phyloP scores from a whole-genome alignment of 176 grass and related monocot species.

The Tillandsia fasciculata region DNA sequence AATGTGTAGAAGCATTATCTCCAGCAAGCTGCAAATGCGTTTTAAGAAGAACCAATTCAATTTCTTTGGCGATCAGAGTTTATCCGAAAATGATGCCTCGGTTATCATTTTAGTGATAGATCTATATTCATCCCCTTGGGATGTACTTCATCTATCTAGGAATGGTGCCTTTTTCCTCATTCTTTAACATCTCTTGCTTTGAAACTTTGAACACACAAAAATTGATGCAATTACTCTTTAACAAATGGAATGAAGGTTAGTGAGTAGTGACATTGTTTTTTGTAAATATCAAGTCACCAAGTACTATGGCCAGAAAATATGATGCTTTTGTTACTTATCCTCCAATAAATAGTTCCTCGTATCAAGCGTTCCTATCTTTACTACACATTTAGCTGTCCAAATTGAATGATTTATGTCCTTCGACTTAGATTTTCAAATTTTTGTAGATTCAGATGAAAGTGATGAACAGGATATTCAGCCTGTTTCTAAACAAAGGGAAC shows the following conservation, averaged over 20 bases:
- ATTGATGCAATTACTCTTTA: too few species aligned
- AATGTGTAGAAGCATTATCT: background rate
- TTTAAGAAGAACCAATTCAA: background rate
- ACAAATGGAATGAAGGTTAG: too few species aligned
- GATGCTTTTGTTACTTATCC: background rate
- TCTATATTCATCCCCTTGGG: background rate
- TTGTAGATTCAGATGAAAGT: slow-evolving; percentile 33
- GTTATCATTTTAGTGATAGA: background rate
- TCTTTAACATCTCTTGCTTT: background rate
- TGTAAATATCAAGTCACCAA: background rate
- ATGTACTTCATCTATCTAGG: background rate
- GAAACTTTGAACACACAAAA: too few species aligned
- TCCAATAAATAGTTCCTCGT: background rate
- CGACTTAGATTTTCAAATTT: slow-evolving; percentile 13
- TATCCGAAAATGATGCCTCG: background rate
- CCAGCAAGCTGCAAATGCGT: background rate
- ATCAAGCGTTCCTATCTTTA: background rate
- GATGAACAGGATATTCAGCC: slow-evolving; percentile 24
- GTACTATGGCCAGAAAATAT: background rate
- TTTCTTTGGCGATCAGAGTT: background rate
- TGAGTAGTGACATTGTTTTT: too few species aligned
- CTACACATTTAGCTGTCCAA: background rate
- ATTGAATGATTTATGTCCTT: background rate
- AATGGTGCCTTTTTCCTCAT: background rate
- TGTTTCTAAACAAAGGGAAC: slow-evolving; percentile 22